Evolutionary conservation across 139 green algal genomes (phyloP).

Genomic region (Zygnema cylindricum): DNA sequence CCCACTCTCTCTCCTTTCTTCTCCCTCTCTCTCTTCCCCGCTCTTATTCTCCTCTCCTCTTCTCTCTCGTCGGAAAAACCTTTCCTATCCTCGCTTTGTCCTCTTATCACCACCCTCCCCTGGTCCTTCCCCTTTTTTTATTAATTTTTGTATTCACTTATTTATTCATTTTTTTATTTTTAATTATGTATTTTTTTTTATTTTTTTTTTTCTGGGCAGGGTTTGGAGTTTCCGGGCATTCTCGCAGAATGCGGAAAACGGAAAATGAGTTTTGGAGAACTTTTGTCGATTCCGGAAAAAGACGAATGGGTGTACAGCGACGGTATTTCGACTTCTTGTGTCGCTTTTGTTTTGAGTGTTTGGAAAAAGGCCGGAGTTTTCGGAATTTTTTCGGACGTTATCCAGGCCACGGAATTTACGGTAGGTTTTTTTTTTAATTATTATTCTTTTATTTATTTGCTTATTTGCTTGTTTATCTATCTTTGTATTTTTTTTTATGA

Average conservation of each 20-base stretch:
- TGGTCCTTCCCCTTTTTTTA: neutral
- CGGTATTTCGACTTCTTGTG: slow-evolving; percentile 44
- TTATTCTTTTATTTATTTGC: too few relatives aligned
- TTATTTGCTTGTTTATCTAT: too few relatives aligned
- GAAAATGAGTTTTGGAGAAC: slow-evolving; percentile 44
- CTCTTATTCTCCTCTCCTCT: neutral
- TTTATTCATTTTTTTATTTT: too few relatives aligned
- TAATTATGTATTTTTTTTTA: neutral
- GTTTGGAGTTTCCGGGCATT: slow-evolving; percentile 28
- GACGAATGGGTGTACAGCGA: slow-evolving; percentile 61
- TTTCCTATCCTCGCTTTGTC: neutral
- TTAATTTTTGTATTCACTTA: too few relatives aligned
- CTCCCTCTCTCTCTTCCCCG: slow-evolving; percentile 14
- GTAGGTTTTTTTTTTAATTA: slow-evolving; percentile 20
- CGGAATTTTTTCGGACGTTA: neutral
- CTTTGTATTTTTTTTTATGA: too few relatives aligned
- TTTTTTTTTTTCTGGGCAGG: neutral
- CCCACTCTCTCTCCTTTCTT: neutral
- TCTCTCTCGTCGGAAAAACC: neutral
- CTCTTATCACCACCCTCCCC: neutral
- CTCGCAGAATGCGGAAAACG: slow-evolving; percentile 40
- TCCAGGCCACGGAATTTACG: slow-evolving; percentile 60
- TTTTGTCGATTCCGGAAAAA: slow-evolving; percentile 54
- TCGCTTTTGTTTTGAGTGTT: slow-evolving; percentile 33
- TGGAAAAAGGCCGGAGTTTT: slow-evolving; percentile 56